A percentile compares a stretch with the other conserved stretches of the same genome.
Evolutionary conservation across 1,284 basidiomycete genomes (phyloP).

Genomic region (Ustilago tritici): DNA sequence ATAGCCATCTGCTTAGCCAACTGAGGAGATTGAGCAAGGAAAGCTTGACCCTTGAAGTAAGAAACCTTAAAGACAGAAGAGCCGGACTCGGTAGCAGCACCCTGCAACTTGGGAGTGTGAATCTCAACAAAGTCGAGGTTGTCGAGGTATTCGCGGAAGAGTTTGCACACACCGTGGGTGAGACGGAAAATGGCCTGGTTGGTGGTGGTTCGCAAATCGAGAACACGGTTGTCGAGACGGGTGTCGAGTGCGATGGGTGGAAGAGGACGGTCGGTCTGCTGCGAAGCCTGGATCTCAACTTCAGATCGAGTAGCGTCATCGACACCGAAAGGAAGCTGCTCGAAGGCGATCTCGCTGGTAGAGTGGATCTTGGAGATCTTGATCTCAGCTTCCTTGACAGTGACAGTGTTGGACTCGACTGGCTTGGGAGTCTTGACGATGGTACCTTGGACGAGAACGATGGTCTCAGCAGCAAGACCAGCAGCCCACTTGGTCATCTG

Average conservation of each 20-base stretch:
- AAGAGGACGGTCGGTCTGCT: constrained; percentile 66
- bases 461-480: constrained; percentile 84
- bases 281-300: constrained; percentile 75
- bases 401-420: constrained; percentile 89
- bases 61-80: constrained; percentile 97
- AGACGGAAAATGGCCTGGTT: constrained; percentile 97
- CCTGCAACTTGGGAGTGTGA: constrained; percentile 96
- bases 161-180: constrained; percentile 85
- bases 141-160: constrained; percentile 89
- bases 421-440: constrained; percentile 78
- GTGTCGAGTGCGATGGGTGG: constrained; percentile 76
- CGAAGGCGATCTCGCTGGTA: constrained; percentile 78
- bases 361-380: constrained; percentile 87
- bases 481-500: constrained; percentile 97
- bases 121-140: constrained; percentile 88
- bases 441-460: constrained; percentile 86
- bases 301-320: constrained; percentile 92
- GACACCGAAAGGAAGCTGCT: constrained; percentile 84
- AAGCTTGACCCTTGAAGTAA: constrained; percentile 97
- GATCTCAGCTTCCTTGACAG: constrained; percentile 88
- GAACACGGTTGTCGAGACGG: constrained; percentile 91
- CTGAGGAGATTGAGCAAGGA: constrained; percentile 95
- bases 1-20: constrained; percentile 99
- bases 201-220: constrained; percentile 93
- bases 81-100: constrained; percentile 95